Evolutionary conservation across 106 monocot genomes (phyloP).

Genomic region (Dendrobium catenatum): DNA sequence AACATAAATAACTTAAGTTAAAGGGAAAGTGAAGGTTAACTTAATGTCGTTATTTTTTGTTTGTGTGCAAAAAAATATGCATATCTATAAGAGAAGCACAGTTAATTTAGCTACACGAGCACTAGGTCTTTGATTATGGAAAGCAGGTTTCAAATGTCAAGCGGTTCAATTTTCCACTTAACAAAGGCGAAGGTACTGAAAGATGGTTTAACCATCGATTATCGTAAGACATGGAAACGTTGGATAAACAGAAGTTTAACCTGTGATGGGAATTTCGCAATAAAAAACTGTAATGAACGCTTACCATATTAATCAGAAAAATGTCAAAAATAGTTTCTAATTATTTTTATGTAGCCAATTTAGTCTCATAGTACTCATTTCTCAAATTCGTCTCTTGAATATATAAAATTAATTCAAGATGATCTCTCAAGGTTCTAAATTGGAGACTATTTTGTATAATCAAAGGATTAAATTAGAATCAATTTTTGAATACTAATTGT

Average conservation of each 20-base stretch:
- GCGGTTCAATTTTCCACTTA: neutral
- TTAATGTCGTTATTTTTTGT: neutral
- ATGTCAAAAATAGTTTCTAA: too few species aligned
- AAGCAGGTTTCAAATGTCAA: neutral
- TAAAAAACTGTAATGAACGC: too few species aligned
- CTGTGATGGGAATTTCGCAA: neutral
- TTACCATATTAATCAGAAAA: too few species aligned
- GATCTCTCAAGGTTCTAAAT: too few species aligned
- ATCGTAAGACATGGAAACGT: neutral
- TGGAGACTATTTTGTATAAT: too few species aligned
- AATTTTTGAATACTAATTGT: too few species aligned
- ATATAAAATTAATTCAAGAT: too few species aligned
- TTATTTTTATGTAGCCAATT: too few species aligned
- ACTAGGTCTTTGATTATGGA: neutral
- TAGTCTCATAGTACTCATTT: too few species aligned
- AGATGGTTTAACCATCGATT: neutral
- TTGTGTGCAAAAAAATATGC: neutral
- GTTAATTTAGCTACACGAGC: neutral
- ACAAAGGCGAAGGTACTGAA: neutral
- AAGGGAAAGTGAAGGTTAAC: neutral
- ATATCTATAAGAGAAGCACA: neutral
- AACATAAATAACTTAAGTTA: neutral
- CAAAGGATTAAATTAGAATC: too few species aligned
- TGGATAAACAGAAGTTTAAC: neutral
- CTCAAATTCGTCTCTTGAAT: too few species aligned